Conservation (phyloP, 164 flowering plant species). For the Platanus orientalis region DNA sequence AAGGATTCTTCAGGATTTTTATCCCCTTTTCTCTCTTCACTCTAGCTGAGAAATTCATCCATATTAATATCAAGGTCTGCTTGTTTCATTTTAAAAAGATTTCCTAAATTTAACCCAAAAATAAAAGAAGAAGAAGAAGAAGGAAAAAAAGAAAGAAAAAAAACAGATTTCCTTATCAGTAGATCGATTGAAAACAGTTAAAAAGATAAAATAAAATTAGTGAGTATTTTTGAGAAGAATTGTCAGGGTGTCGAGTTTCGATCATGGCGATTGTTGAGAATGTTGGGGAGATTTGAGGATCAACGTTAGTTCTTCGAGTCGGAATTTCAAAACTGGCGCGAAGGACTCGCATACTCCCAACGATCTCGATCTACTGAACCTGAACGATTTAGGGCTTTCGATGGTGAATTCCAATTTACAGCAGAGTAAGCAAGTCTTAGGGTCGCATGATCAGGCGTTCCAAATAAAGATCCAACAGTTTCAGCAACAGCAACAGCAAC, state of each 20-base stretch:
- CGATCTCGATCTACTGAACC: constrained; percentile 25
- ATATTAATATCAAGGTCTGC: too few relatives aligned
- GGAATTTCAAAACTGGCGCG: constrained; percentile 25
- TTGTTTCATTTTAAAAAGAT: too few relatives aligned
- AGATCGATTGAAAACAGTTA: too few relatives aligned
- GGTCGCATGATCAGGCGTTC: constrained; percentile 20
- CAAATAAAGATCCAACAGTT: constrained; percentile 18
- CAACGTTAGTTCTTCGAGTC: constrained; percentile 24
- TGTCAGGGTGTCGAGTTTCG: not conserved
- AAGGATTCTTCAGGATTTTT: too few relatives aligned
- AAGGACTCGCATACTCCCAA: constrained; percentile 11
- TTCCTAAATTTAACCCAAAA: too few relatives aligned
- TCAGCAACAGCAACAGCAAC: constrained; percentile 14
- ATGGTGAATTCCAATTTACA: constrained; percentile 13
- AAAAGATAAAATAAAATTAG: not conserved
- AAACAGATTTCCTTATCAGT: too few relatives aligned
- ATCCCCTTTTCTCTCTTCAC: too few relatives aligned
- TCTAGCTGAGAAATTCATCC: too few relatives aligned
- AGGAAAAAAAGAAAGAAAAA: too few relatives aligned
- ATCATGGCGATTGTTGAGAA: constrained; percentile 64
- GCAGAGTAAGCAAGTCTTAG: not conserved
- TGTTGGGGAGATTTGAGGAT: constrained; percentile 37
- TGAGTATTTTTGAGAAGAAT: not conserved
- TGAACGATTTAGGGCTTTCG: constrained; percentile 11
- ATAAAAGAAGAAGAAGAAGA: too few relatives aligned